Evolutionary conservation across 768 basidiomycete species (phyloP), one percentile per base, ranked within the genome.

Genomic region (Guyanaporus albipodus): DNA sequence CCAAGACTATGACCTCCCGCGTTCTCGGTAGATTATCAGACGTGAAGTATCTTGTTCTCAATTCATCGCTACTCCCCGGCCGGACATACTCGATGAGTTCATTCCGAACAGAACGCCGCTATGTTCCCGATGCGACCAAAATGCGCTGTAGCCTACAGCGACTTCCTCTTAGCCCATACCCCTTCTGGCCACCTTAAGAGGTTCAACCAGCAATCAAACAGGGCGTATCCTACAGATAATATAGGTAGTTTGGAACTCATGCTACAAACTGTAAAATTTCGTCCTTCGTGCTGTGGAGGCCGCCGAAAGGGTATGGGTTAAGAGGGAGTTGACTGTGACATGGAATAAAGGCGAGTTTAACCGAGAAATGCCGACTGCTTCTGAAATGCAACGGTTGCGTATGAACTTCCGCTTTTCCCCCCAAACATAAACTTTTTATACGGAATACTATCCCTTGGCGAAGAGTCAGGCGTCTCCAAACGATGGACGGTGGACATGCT

Each of bases 351-450:
- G 35, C 6, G 4, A 14, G 6, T 19, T 52, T 34, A 54, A 14
- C 19, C 18, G 4, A 35, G 18, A 14, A 19, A 51, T 29, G 41
- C 22, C n/a, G 46, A 31, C 21, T 32, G 42, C 49, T 75, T 77
- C 43, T 72, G 73, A 59, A 92, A 91, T 26, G 88, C 89, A 15
- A 89, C 76, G 40, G 78, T 88, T 2, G 87, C 77, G 52, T 77
- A 77, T 6, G 74, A 67, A 52, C 82, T 90, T 3, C 90, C 89
- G 31, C 70, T 83, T 46, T 76, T 75, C n/a, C 90, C 90, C 5
- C 86, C 89, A 50, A 85, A 92, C 8, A 77, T 83, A 63, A 78
- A 85, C 12, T 74, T 79, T n/a, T 77, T 78, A 63, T 90, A 82
- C 35, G 79, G 73, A 50, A 91, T 76, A n/a, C 76, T 75, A 19